Evolutionary conservation across 768 basidiomycete species (phyloP).

Genomic region (Phallus indusiatus): DNA sequence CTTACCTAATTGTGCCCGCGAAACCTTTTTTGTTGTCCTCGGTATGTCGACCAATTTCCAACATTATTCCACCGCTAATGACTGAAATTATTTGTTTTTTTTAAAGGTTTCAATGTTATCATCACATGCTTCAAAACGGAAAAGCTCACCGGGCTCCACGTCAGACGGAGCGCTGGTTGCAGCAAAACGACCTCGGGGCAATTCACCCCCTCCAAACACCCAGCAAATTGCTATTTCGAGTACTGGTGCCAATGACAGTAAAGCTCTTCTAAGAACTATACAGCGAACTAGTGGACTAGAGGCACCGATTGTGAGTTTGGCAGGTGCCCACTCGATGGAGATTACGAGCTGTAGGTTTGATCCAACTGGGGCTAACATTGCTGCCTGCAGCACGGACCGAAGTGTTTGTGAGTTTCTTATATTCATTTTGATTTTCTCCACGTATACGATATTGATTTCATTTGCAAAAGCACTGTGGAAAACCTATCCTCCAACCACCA

Average conservation of each 20-base stretch:
- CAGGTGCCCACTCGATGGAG: slow-evolving; percentile 82
- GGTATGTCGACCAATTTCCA: too few species aligned
- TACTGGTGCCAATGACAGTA: slow-evolving; percentile 59
- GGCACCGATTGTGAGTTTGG: slow-evolving; percentile 87
- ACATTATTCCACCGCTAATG: too few species aligned
- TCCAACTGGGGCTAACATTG: slow-evolving; percentile 87
- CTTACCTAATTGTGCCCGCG: too few species aligned
- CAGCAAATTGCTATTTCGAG: slow-evolving; percentile 71
- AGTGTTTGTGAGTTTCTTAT: slow-evolving; percentile 66
- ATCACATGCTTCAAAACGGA: too few species aligned
- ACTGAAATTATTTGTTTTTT: too few species aligned
- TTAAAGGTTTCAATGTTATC: too few species aligned
- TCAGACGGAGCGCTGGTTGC: too few species aligned
- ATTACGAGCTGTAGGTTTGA: slow-evolving; percentile 90
- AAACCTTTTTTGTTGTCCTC: too few species aligned
- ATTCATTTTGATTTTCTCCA: background rate
- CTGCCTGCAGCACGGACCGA: slow-evolving; percentile 84
- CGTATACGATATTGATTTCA: slow-evolving; percentile 3
- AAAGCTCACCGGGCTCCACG: too few species aligned
- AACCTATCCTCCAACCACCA: slow-evolving; percentile 85
- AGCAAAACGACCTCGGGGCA: slow-evolving; percentile 51
- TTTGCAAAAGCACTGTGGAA: slow-evolving; percentile 65
- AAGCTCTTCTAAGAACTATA: slow-evolving; percentile 74
- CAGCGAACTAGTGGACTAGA: slow-evolving; percentile 89
- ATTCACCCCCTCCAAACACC: slow-evolving; percentile 37